phyloP scores from a whole-genome alignment of 345 rosid genomes.

The Camelina sativa region DNA sequence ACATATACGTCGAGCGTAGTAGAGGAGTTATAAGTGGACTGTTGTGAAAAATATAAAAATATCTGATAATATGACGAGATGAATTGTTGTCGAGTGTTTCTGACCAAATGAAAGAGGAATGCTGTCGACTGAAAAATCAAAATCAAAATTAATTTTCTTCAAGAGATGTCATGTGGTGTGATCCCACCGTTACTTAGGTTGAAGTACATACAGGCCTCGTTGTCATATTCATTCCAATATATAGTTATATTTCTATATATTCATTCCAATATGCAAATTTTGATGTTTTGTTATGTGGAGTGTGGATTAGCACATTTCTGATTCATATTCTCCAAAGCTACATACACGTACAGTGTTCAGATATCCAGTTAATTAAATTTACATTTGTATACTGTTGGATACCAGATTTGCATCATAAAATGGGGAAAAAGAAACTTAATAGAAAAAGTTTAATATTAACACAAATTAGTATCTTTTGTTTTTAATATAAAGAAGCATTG shows the following conservation, averaged over 20 bases:
- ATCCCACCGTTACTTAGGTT: conserved; percentile 34
- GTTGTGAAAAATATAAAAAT: background rate
- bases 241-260: no score
- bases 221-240: conserved; percentile 3
- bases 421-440: no score
- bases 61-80: conserved; percentile 31
- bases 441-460: background rate
- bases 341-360: no score
- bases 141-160: background rate
- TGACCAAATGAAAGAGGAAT: background rate
- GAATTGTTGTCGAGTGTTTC: conserved; percentile 21
- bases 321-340: conserved; percentile 1
- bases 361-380: background rate
- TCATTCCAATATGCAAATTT: background rate
- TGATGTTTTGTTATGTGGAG: background rate
- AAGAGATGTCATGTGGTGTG: conserved; percentile 29
- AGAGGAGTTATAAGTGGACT: background rate
- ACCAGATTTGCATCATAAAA: background rate
- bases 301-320: background rate
- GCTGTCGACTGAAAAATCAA: conserved; percentile 5
- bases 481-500: background rate
- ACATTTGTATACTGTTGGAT: background rate
- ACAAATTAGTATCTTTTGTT: background rate
- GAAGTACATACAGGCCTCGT: conserved; percentile 11
- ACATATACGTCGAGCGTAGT: no score